Percentiles rank a stretch among this genome's conserved stretches.
Conservation (phyloP, 1,284 basidiomycete species). For the Ceratobasidium sp. region DNA sequence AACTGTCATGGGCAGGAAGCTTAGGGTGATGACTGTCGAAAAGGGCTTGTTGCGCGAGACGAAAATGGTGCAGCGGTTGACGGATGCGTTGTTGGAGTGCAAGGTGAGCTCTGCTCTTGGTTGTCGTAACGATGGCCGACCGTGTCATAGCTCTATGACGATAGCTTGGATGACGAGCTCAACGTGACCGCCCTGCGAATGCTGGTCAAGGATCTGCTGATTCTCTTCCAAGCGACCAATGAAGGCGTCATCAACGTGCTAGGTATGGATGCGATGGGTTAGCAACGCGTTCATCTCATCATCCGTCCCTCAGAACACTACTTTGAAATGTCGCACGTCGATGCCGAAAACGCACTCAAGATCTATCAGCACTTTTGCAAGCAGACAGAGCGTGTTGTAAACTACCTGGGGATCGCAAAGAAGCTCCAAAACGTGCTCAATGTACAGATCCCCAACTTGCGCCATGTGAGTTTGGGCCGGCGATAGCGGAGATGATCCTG, state of each 20-base stretch:
- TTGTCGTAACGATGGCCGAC: slow-evolving; percentile 15
- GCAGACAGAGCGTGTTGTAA: slow-evolving; percentile 93
- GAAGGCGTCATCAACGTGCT: slow-evolving; percentile 98
- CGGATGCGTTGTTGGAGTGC: slow-evolving; percentile 87
- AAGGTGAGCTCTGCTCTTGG: slow-evolving; percentile 57
- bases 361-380: slow-evolving; percentile 96
- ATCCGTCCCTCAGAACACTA: slow-evolving; percentile 80
- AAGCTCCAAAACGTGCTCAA: slow-evolving; percentile 93
- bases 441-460: slow-evolving; percentile 91
- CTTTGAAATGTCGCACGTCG: slow-evolving; percentile 96
- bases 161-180: slow-evolving; percentile 91
- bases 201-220: slow-evolving; percentile 96
- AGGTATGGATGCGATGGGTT: slow-evolving; percentile 55
- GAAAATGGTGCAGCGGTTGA: slow-evolving; percentile 86
- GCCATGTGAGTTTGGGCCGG: slow-evolving; percentile 68
- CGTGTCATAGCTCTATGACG: slow-evolving; percentile 80
- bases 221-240: slow-evolving; percentile 95
- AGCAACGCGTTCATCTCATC: slow-evolving; percentile 22
- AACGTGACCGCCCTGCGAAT: slow-evolving; percentile 89
- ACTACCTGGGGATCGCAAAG: slow-evolving; percentile 91
- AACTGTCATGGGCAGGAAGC: slow-evolving; percentile 79
- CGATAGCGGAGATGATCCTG: background rate
- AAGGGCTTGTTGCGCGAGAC: slow-evolving; percentile 95
- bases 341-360: slow-evolving; percentile 83
- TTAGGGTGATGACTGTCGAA: slow-evolving; percentile 92